Conservation (phyloP, 805 yeast genomes). For the Wickerhamomyces chambardii region DNA sequence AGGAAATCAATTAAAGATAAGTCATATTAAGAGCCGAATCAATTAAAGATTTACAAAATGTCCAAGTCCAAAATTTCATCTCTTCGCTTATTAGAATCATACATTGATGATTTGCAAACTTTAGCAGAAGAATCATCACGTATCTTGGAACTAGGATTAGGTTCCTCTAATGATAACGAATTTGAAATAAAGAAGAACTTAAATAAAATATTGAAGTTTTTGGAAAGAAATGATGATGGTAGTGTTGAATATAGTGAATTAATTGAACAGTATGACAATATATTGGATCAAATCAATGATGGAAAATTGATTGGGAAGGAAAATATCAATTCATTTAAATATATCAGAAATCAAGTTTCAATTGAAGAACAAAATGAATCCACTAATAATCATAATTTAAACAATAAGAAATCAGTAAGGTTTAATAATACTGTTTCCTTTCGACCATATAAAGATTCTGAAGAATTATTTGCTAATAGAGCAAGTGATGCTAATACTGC, state of each 20-base stretch:
- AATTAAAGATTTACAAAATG: too few relatives aligned
- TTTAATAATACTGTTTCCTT: constrained; percentile 15
- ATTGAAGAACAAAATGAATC: too few relatives aligned
- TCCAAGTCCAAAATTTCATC: constrained; percentile 11
- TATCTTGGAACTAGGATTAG: constrained; percentile 6
- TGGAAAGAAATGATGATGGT: constrained; percentile 19
- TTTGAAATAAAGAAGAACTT: constrained; percentile 14
- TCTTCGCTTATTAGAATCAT: constrained; percentile 16
- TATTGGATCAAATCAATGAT: constrained; percentile 5
- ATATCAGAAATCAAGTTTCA: constrained; percentile 4
- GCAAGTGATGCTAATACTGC: constrained; percentile 1
- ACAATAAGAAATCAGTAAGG: constrained; percentile 16
- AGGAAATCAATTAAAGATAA: too few relatives aligned
- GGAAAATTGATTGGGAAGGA: constrained; percentile 3
- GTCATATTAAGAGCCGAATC: too few relatives aligned
- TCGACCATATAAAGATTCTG: constrained; percentile 15
- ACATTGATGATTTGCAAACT: constrained; percentile 15
- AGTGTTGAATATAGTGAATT: constrained; percentile 17
- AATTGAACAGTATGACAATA: constrained; percentile 10
- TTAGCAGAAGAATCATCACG: constrained; percentile 14
- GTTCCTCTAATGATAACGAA: constrained; percentile 10
- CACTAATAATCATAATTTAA: constrained; percentile 1
- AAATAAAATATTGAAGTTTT: constrained; percentile 13
- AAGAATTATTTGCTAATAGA: constrained; percentile 12
- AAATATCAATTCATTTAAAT: constrained; percentile 9